A percentile compares a stretch with the other conserved stretches of the same genome.
Conservation (phyloP, 495 filamentous ascomycete species). For the Daldinia vernicosa region DNA sequence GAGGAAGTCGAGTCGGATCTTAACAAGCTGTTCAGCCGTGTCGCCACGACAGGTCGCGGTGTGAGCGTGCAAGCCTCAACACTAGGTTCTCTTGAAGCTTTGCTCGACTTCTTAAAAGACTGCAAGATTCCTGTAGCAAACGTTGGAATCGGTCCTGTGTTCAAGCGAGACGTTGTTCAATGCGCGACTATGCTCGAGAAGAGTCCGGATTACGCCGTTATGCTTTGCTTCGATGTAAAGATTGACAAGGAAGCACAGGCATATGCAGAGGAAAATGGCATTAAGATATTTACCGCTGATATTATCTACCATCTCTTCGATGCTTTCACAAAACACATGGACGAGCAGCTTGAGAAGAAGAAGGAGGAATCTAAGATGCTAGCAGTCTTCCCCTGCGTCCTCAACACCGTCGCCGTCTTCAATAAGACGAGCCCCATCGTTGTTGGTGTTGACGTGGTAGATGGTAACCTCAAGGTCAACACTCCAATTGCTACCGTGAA, state of each 20-base stretch:
- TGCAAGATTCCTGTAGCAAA: slow-evolving; percentile 98
- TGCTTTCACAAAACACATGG: slow-evolving; percentile 93
- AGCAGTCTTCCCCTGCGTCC: slow-evolving; percentile 95
- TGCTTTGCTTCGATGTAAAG: slow-evolving; percentile 99
- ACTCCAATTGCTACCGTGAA: slow-evolving; percentile 90
- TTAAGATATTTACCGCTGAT: slow-evolving; percentile 98
- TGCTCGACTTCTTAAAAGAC: slow-evolving; percentile 92
- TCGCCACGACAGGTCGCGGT: slow-evolving; percentile 89
- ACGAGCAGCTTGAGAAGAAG: slow-evolving; percentile 80
- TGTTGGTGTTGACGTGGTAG: slow-evolving; percentile 92
- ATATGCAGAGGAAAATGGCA: slow-evolving; percentile 92
- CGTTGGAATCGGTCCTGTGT: slow-evolving; percentile 97
- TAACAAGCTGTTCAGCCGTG: slow-evolving; percentile 85
- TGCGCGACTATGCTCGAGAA: slow-evolving; percentile 97
- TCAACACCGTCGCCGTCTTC: slow-evolving; percentile 90
- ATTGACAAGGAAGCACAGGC: slow-evolving; percentile 94
- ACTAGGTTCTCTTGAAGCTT: slow-evolving; percentile 93
- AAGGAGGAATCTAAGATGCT: slow-evolving; percentile 96
- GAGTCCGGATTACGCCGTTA: slow-evolving; percentile 92
- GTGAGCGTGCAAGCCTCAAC: slow-evolving; percentile 98
- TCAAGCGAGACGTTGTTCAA: slow-evolving; percentile 98
- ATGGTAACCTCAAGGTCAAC: slow-evolving; percentile 83
- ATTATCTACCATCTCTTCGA: slow-evolving; percentile 99
- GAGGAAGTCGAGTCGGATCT: slow-evolving; percentile 97
- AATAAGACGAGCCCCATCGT: slow-evolving; percentile 98